Evolutionary conservation across 1,139 yeast species (phyloP), one percentile per base, ranked within the genome.

Genomic region (Scheffersomyces titani): DNA sequence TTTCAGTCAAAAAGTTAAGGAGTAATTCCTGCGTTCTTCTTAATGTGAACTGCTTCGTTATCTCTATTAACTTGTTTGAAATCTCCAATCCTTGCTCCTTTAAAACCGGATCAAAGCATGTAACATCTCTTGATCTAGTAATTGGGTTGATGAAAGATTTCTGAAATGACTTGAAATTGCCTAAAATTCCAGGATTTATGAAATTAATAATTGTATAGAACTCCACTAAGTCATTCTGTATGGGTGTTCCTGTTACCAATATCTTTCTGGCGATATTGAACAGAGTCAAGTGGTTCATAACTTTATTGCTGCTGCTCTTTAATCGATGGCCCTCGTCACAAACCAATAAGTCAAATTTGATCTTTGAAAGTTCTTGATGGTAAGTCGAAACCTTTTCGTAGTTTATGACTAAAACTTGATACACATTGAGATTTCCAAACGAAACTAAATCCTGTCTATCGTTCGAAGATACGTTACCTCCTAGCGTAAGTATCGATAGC

Each of bases 241-340:
- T 91, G 0, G 99, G 99, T 0, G 99, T 94, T 0, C 99, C 99
- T 0, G 97, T 86, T 9, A 94, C 74, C 20, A 94, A 69, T 3
- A 94, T 75, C 61, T 88, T 84, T 52, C 78, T 82, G 16, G 80
- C 77, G 4, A 90, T 81, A 48, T 85, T 77, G 24, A 93, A 72
- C 1, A 77, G 72, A 50, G 82, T 82, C 53, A 93, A 76, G 0
- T 86, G 84, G 59, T 85, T 86, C 55, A 92, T 77, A 0, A 90
- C 86, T 69, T 92, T 92, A 59, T 90, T 91, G 16, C 85, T 71
- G 30, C 82, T 79, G 63, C 83, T 89, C 65, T 93, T 93, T 61
- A 93, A 77, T 54, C 97, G 78, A 69, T 93, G 98, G 2, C 98
- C 99, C 69, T 96, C 99, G 70, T 96, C 99, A 70, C 99, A 94